A percentile compares a stretch with the other conserved stretches of the same genome.
phyloP scores from a whole-genome alignment of 164 flowering plant species.

The Annona squamosa region DNA sequence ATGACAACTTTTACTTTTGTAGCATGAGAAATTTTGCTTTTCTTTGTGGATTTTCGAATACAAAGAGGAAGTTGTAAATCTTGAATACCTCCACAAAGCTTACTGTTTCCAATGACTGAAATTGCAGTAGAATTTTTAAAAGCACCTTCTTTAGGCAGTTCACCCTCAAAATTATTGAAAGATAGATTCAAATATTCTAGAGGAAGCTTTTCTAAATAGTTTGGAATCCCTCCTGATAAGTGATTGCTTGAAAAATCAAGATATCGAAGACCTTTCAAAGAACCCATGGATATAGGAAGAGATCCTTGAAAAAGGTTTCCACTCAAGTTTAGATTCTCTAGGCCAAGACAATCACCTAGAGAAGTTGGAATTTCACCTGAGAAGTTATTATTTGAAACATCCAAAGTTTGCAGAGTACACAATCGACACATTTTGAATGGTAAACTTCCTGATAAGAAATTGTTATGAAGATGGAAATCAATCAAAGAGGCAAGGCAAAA shows the following conservation, averaged over 20 bases:
- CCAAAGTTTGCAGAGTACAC: constrained; percentile 1
- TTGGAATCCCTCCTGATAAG: background rate
- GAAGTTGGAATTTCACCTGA: constrained; percentile 22
- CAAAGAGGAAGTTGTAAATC: constrained; percentile 22
- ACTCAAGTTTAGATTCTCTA: constrained; percentile 11
- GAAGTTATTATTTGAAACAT: constrained; percentile 20
- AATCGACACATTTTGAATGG: constrained; percentile 21
- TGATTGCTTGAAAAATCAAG: constrained; percentile 19
- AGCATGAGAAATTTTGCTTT: background rate
- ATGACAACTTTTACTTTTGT: background rate
- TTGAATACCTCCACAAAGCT: constrained; percentile 32
- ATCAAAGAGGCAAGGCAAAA: constrained; percentile 7
- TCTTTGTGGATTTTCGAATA: background rate
- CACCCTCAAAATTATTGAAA: background rate
- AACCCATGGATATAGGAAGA: constrained; percentile 19
- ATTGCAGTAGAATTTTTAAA: constrained; percentile 25
- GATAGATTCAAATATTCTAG: background rate
- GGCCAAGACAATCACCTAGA: constrained; percentile 14
- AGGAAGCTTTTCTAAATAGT: background rate
- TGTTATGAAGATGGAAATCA: too few species aligned
- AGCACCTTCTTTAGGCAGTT: constrained; percentile 10
- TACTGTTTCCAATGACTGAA: constrained; percentile 20
- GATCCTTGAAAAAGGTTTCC: constrained; percentile 21
- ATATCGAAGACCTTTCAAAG: constrained; percentile 7
- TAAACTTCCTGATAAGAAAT: constrained; percentile 7